phyloP scores from a whole-genome alignment of 306 rosid species.

The Sicyos baderoa region DNA sequence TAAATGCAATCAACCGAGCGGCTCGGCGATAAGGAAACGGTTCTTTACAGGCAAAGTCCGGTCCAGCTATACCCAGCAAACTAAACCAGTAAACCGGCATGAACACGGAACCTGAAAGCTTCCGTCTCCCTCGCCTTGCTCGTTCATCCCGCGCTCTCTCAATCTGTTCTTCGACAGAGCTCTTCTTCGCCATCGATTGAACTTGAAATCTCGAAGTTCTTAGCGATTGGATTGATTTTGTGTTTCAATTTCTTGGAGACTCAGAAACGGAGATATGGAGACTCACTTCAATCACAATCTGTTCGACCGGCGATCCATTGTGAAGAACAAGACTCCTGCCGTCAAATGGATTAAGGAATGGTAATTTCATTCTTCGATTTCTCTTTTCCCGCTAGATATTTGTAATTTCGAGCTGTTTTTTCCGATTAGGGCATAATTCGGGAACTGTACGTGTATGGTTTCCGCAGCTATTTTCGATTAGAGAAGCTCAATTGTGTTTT shows the following conservation, averaged over 20 bases:
- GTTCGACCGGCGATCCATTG: slow-evolving; percentile 16
- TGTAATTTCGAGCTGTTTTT: neutral
- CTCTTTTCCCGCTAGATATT: neutral
- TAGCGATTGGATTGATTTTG: neutral
- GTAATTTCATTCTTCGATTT: slow-evolving; percentile 6
- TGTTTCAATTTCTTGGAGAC: neutral
- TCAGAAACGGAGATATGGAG: neutral
- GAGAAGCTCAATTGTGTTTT: neutral
- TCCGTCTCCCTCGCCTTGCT: slow-evolving; percentile 1
- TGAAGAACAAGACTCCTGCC: slow-evolving; percentile 16
- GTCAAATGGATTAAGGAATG: slow-evolving; percentile 18
- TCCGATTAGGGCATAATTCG: neutral
- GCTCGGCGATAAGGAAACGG: neutral
- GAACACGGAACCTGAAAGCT: slow-evolving; percentile 14
- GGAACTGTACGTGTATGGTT: neutral
- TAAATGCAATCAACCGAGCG: neutral
- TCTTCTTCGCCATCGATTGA: neutral
- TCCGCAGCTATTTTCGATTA: neutral
- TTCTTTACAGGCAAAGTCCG: neutral
- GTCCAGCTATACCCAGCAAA: slow-evolving; percentile 3
- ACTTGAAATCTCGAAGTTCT: neutral
- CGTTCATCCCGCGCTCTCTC: neutral
- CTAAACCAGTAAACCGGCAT: slow-evolving; percentile 12
- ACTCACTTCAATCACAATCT: slow-evolving; percentile 13
- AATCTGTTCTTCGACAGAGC: neutral